Percentiles rank a stretch among this genome's conserved stretches.
These are phyloP conservation scores for Neltuma alba DNA, from an alignment of 306 rosid species.

Conservation along the genomic window DNA sequence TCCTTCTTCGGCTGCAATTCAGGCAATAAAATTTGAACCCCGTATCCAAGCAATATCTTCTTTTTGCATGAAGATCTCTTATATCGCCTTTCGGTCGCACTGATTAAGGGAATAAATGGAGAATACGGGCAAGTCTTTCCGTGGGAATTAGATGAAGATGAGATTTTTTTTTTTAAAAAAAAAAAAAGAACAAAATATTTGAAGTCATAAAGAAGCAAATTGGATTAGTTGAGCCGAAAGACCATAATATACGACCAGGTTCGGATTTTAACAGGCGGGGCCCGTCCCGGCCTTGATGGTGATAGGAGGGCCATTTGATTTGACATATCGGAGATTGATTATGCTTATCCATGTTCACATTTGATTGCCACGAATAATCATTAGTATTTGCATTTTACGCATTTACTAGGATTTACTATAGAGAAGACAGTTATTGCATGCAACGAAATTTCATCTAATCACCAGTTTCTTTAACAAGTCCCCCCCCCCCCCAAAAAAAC, in stretches of 20 bases:
- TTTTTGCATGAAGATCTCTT: not conserved
- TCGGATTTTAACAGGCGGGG: not conserved
- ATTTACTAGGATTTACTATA: not conserved
- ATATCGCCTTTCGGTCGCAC: not conserved
- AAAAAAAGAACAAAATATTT: not conserved
- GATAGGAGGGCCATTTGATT: not conserved
- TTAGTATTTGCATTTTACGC: not conserved
- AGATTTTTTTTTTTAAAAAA: no score
- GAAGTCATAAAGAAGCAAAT: not conserved
- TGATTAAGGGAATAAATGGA: not conserved
- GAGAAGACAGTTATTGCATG: not conserved
- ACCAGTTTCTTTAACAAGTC: not conserved
- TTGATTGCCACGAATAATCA: not conserved
- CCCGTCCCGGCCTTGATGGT: not conserved
- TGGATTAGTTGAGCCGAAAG: not conserved
- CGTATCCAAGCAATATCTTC: not conserved
- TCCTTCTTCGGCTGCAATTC: not conserved
- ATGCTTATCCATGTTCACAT: not conserved
- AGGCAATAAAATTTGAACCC: not conserved
- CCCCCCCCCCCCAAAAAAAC: no score
- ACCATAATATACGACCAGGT: not conserved
- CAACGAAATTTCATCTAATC: not conserved
- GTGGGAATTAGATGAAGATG: not conserved
- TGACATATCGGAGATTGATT: not conserved
- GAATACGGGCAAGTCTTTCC: not conserved